Base-by-base conservation (phyloP, 75 land plant species). In the Azolla pinnata region DNA sequence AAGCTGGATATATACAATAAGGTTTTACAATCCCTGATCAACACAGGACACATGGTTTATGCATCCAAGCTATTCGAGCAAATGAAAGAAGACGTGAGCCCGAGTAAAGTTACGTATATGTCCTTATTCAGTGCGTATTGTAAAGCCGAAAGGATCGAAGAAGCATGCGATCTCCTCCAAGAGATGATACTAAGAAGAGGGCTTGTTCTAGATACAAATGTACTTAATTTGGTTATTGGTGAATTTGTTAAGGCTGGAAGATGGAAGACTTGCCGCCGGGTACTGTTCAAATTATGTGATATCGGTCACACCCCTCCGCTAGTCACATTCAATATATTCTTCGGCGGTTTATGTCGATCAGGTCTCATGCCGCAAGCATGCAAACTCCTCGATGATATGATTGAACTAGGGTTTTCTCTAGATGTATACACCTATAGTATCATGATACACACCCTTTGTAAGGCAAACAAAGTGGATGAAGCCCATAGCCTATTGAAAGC, bases 381-480 rank as follows among this genome's bases (percentile, higher is more conserved):
- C 48, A 52, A 62, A 21, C 46, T 77, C 1, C 29, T 64, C 49
- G 54, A 77, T 48, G 72, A 74, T 21, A 60, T 81, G 60, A 17
- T 56, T 23, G 29, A 62, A n/a, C 26, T 19, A 32, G 78, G 83
- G 1, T 46, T 74, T 23, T 64, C 57, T 29, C 84, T 80, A 16
- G 69, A 81, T 44, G 56, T 73, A n/a, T 77, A 75, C 50, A 70
- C 85, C 0, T 79, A 75, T 33, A 68, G 67, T 52, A 56, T 60
- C 62, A 65, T 82, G 60, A 82, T 82, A 18, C 50, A 75, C 32
- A 78, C 75, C 24, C 61, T 82, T 16, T 75, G 78, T 60, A 75
- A 79, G 62, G 63, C 48, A 23, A 23, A 48, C 1, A 64, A 62
- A 33, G 42, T 75, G 31, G 65, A 60, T 30, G 52, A 61, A 52